These are phyloP conservation scores for Pseudocercospora eumusae DNA, from an alignment of 2,329 filamentous ascomycete genomes.

Conservation along the genomic window DNA sequence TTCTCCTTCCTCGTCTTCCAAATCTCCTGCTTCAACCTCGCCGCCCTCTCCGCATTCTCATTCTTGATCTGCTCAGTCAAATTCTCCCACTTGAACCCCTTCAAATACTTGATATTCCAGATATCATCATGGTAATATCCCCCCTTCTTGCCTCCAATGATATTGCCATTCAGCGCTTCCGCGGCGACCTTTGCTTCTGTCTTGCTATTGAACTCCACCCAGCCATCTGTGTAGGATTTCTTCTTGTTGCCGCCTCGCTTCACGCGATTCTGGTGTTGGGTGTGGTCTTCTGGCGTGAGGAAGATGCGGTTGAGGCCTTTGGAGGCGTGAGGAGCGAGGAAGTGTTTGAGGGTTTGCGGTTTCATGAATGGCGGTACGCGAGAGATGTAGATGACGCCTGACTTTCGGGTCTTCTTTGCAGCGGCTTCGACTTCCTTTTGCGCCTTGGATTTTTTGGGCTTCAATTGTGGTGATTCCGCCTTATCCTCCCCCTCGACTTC, in stretches of 20 bases:
- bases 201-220: constrained; percentile 80
- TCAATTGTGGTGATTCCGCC: constrained; percentile 20
- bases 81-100: constrained; percentile 77
- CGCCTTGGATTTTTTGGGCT: constrained; percentile 46
- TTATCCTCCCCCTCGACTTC: constrained; percentile 39
- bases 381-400: constrained; percentile 80
- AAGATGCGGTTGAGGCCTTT: constrained; percentile 70
- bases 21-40: constrained; percentile 76
- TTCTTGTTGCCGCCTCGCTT: constrained; percentile 80
- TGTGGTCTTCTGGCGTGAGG: constrained; percentile 72
- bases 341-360: constrained; percentile 71
- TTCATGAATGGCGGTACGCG: constrained; percentile 89
- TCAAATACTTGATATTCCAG: constrained; percentile 80
- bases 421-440: constrained; percentile 69
- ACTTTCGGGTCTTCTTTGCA: constrained; percentile 67
- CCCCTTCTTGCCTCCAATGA: constrained; percentile 80
- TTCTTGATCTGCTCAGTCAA: constrained; percentile 74
- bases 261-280: constrained; percentile 66
- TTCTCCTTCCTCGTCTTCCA: constrained; percentile 75
- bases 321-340: constrained; percentile 72
- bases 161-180: constrained; percentile 73
- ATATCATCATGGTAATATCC: constrained; percentile 82
- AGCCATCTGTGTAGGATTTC: constrained; percentile 77
- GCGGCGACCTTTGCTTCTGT: constrained; percentile 74
- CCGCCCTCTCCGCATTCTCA: constrained; percentile 77